Base-by-base conservation (phyloP, 257 asterid genomes). In the Fraxinus pennsylvanica region DNA sequence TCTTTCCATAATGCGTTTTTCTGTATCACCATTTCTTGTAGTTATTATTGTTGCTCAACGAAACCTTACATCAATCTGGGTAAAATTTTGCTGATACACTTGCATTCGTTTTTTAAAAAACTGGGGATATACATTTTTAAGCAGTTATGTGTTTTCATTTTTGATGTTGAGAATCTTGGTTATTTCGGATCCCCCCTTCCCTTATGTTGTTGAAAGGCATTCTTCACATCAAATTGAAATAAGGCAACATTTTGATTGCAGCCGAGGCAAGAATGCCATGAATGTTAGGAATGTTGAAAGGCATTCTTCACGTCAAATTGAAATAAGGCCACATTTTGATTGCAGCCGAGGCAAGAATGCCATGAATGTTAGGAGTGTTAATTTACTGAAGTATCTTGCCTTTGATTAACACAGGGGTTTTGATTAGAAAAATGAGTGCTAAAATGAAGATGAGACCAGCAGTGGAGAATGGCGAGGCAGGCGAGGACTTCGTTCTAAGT, bases 401-500 rank as follows among this genome's bases (percentile, higher is more conserved):
- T 69, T 84, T 76, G 71, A 79, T 61, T 59, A 38, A 3, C 74
- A 33, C 87, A 80, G 87, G 84, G 14, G 9, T 61, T 30, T 13
- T 43, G 33, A 22, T 35, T 52, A 50, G 76, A 74, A 25, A 7
- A 80, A 65, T 94, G 99, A 86, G 75, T 75, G 79, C 89, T 72
- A 90, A 91, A 87, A 61, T 89, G 27, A 90, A 86, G 83, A 92
- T 91, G 94, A 88, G 93, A 83, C 82, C 71, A 9, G 89, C 80
- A 57, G 38, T 86, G 5, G 97, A 90, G 78, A 91, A 89, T 81
- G 97, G 97, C 4, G 32, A 61, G 6, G 96, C 89, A 0, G 88
- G 86, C 0, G 97, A 92, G 84, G 99, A 94, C 81, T 89, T 96
- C 33, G 94, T 92, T 73, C 94, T 94, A 9, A 93, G 93, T 8